Evolutionary conservation across 2,329 filamentous ascomycete genomes (phyloP).

Genomic region (Diaporthe sp.): DNA sequence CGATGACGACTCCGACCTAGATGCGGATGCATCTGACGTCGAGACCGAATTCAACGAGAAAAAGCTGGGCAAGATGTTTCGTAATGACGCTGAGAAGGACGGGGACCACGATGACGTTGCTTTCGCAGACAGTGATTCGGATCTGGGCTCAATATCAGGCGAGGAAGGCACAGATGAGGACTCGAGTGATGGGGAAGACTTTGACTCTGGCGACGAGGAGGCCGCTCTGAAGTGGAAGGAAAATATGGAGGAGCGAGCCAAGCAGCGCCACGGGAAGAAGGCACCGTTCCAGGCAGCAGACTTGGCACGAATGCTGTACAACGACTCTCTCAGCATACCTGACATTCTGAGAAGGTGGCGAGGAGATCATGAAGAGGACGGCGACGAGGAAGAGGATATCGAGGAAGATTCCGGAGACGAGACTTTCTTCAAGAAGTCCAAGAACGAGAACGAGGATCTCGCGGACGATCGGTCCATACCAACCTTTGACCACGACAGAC

Average conservation of each 20-base stretch:
- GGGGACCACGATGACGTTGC: constrained; percentile 78
- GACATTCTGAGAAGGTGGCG: constrained; percentile 87
- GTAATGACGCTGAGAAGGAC: constrained; percentile 64
- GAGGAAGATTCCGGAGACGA: constrained; percentile 69
- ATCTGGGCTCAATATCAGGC: constrained; percentile 87
- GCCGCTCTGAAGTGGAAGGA: constrained; percentile 88
- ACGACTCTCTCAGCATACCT: constrained; percentile 80
- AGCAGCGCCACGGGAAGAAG: constrained; percentile 77
- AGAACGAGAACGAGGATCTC: constrained; percentile 77
- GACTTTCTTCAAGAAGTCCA: constrained; percentile 75
- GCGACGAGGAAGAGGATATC: constrained; percentile 67
- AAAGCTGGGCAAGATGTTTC: constrained; percentile 74
- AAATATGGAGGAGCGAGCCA: constrained; percentile 83
- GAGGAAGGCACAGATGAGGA: constrained; percentile 59
- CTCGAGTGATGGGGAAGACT: constrained; percentile 66
- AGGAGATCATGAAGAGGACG: constrained; percentile 71
- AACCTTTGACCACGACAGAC: constrained; percentile 81
- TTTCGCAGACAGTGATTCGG: constrained; percentile 97
- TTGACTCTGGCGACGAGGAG: constrained; percentile 75
- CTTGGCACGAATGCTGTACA: constrained; percentile 90
- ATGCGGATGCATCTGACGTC: constrained; percentile 66
- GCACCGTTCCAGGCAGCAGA: constrained; percentile 84
- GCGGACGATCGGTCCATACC: constrained; percentile 85
- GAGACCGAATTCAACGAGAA: constrained; percentile 71
- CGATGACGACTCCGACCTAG: constrained; percentile 67